Evolutionary conservation across 495 filamentous ascomycete genomes (phyloP), one percentile per base, ranked within the genome.

Genomic region (Penicillium fimorum): DNA sequence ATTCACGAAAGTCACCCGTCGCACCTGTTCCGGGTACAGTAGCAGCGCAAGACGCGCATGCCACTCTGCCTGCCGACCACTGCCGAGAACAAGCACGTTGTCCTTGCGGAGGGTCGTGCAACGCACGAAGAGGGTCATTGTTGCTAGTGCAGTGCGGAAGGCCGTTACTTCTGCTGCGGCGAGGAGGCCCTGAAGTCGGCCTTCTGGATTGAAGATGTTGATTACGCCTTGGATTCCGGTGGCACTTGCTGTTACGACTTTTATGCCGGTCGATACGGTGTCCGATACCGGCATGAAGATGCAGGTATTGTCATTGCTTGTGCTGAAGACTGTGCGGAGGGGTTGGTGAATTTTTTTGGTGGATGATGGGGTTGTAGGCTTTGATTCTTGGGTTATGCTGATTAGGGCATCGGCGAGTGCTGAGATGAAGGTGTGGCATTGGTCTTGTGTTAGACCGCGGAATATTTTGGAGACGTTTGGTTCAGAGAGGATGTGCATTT

Each of bases 21-120:
- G 79, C 58, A 96, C 84, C 10, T 87, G 84, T 73, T 53, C 82
- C 65, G 50, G 66, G 17, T 64, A 62, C 0, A 95, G 75, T 22
- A 96, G 77, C 4, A 98, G 77, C 0, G 89, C 84, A 1, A 96
- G 81, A 0, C 91, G 87, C 17, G 91, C 82, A 71, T 96, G 92
- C 93, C 93, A 98, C 68, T 91, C 90, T 4, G 94, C 92, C 73
- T 96, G 92, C 53, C 87, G 80, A 25, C 94, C 94, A 5, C 87
- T 84, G 24, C 94, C 94, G 65, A 98, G 94, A 48, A 96, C 84
- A 15, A 86, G 80, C 3, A 96, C 63, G 27, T 84, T 87, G 55
- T 86, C 83, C 42, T 91, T 84, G 24, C 42, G 44, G 1, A 73
- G 40, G 1, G 58, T 46, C 10, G 73, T 64, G 38, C 75, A 72